A percentile compares a stretch with the other conserved stretches of the same genome.
Evolutionary conservation across 148 eudicot genomes (phyloP).

Genomic region (Rhododendron henanense): DNA sequence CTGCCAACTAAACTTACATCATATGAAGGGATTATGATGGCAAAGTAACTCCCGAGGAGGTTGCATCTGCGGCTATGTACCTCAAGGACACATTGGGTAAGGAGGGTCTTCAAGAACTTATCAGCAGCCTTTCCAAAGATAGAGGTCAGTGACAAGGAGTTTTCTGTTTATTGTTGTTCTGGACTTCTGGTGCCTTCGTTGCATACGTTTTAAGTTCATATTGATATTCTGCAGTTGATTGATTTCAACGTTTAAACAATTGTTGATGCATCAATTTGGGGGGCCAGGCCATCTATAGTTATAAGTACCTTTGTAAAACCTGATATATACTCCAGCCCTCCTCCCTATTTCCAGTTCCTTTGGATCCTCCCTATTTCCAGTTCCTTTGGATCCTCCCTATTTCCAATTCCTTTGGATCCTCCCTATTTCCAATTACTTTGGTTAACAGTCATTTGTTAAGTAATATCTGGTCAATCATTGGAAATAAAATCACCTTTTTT

Average conservation of each 20-base stretch:
- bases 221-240: not conserved
- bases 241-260: not conserved
- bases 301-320: not conserved
- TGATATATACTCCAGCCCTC: not conserved
- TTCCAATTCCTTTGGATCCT: no score
- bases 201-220: not conserved
- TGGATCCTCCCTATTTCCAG: not conserved
- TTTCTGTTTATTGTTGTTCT: not conserved
- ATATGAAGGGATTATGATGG: constrained; percentile 74
- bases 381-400: no score
- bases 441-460: not conserved
- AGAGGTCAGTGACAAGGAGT: constrained; percentile 33
- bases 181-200: not conserved
- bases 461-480: not conserved
- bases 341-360: not conserved
- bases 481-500: not conserved
- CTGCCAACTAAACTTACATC: not conserved
- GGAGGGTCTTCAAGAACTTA: constrained; percentile 79
- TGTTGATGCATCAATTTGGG: not conserved
- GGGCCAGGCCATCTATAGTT: not conserved
- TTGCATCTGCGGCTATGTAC: constrained; percentile 73
- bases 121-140: constrained; percentile 68
- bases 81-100: constrained; percentile 70
- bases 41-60: constrained; percentile 86
- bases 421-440: not conserved